Percentiles rank a stretch among this genome's conserved stretches.
Evolutionary conservation across 73 alveolate genomes (phyloP).

Genomic region (Tetrahymena malaccensis): DNA sequence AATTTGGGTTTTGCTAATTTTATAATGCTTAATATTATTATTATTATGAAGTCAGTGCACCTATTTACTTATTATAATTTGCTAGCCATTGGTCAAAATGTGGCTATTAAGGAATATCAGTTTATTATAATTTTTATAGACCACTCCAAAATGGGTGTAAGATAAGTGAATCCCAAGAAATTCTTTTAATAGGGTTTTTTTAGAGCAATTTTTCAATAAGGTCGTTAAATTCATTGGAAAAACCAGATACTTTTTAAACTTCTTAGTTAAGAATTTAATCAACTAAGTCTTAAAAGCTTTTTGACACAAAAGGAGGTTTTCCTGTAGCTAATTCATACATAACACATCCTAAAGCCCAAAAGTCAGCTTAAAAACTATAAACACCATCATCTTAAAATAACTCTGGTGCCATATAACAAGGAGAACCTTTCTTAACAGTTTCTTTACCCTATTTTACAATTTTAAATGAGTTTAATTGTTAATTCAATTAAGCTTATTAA

Average conservation of each 20-base stretch:
- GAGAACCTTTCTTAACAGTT: constrained; percentile 65
- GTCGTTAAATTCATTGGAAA: constrained; percentile 73
- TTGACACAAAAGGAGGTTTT: constrained; percentile 85
- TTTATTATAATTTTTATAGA: constrained; percentile 11
- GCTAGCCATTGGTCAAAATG: constrained; percentile 60
- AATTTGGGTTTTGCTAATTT: constrained; percentile 9
- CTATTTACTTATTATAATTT: constrained; percentile 42
- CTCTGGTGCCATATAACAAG: constrained; percentile 93
- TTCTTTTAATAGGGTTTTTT: constrained; percentile 85
- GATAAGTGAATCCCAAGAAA: constrained; percentile 88
- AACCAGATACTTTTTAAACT: constrained; percentile 64
- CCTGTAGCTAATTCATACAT: constrained; percentile 90
- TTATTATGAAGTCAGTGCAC: constrained; percentile 36
- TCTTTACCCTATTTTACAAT: constrained; percentile 3
- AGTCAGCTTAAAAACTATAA: constrained; percentile 71
- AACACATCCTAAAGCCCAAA: constrained; percentile 91
- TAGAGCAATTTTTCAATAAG: constrained; percentile 64
- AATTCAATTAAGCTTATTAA: no score
- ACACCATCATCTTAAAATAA: constrained; percentile 74
- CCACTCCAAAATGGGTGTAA: constrained; percentile 74
- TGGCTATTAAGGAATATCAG: constrained; percentile 70
- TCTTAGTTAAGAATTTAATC: constrained; percentile 66
- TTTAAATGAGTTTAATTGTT: no score
- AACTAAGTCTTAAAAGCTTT: constrained; percentile 73
- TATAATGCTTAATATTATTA: constrained; percentile 16